Base-by-base conservation (phyloP, 352 stramenopile genomes). In the Paralagenidium karlingii region DNA sequence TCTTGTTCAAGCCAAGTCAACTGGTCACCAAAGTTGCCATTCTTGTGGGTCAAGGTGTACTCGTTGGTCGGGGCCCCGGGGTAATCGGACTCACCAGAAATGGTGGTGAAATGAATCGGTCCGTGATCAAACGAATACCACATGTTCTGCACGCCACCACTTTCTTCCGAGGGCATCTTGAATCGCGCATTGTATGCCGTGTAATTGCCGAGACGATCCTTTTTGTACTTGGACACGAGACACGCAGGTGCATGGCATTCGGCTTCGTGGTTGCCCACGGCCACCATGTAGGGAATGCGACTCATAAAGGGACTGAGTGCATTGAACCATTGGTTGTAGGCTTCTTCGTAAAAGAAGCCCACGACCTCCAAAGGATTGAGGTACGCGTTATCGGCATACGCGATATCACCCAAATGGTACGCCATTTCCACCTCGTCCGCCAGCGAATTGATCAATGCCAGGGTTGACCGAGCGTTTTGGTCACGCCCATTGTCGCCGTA, bases 301-400 rank as follows among this genome's bases (percentile, higher is more conserved):
- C 28, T 44, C 61, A 63, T 68, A 8, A 52, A 20, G 1, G 58
- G 49, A 13, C 60, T 28, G 24, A 82, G 33, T 16, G 42, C 39
- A 18, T 67, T 61, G 66, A 85, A 77, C 49, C 52, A 91, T 22
- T 58, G 47, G 52, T 91, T 81, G 47, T 71, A 87, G n/a, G 40
- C 48, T 32, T 63, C 46, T 28, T 65, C 51, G 21, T 65, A 65
- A 36, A 58, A 65, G 40, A 63, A 66, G 10, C 49, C 52, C 2
- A 58, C 13, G 0, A 49, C 41, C 26, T 76, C 49, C 0, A 20
- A 36, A 2, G 28, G 18, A 15, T 39, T 33, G 13, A 70, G 30
- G 2, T 43, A 58, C 30, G 47, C 55, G 34, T 67, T 43, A 26
- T 70, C 59, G 22, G 59, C 59, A 32, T 70, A 70, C 38, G 45